Evolutionary conservation across 768 basidiomycete species (phyloP).

Genomic region (Rhodotorula graminis): DNA sequence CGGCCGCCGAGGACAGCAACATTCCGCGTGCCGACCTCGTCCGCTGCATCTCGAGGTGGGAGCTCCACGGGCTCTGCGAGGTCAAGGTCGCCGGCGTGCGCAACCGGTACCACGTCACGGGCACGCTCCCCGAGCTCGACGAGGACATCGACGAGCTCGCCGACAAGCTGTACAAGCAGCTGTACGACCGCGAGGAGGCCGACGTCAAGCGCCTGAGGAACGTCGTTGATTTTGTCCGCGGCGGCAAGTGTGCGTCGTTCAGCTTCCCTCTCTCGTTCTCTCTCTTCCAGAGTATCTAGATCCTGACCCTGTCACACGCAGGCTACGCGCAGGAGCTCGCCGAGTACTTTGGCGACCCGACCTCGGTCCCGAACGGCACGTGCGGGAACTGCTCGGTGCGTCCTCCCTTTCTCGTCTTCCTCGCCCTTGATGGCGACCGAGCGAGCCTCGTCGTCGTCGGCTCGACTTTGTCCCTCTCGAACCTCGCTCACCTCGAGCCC

Average conservation of each 20-base stretch:
- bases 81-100: slow-evolving; percentile 51
- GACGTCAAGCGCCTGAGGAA: slow-evolving; percentile 49
- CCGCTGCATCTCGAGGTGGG: slow-evolving; percentile 50
- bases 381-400: slow-evolving; percentile 51
- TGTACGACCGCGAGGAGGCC: slow-evolving; percentile 51
- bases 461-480: no score
- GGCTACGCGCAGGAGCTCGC: slow-evolving; percentile 52
- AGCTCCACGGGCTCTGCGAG: slow-evolving; percentile 46
- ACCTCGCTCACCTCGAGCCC: not conserved
- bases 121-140: slow-evolving; percentile 47
- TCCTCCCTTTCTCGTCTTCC: no score
- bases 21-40: slow-evolving; percentile 48
- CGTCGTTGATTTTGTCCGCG: slow-evolving; percentile 50
- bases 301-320: slow-evolving; percentile 30
- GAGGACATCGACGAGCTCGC: slow-evolving; percentile 48
- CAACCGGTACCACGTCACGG: slow-evolving; percentile 48
- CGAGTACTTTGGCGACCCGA: slow-evolving; percentile 52
- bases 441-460: no score
- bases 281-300: no score
- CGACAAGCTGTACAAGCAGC: slow-evolving; percentile 47
- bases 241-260: slow-evolving; percentile 48
- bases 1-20: slow-evolving; percentile 43
- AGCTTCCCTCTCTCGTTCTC: not conserved
- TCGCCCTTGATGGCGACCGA: no score
- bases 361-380: slow-evolving; percentile 49